Conservation (phyloP, 176 grass and related monocot genomes). For the Carex scoparia region DNA sequence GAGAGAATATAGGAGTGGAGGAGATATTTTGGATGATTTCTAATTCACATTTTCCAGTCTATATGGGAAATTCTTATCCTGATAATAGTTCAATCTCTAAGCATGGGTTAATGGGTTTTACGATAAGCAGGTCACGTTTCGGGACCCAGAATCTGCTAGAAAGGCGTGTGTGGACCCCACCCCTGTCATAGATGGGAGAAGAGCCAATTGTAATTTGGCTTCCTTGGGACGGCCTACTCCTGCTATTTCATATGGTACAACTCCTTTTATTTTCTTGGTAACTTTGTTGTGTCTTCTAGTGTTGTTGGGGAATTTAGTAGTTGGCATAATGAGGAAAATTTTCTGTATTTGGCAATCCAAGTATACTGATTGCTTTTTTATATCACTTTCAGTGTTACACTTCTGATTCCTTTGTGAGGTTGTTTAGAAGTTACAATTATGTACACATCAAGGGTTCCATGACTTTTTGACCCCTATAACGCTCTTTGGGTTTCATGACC, state of each 20-base stretch:
- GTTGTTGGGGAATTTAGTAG: neutral
- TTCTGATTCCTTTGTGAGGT: neutral
- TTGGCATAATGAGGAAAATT: neutral
- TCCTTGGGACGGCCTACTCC: constrained; percentile 73
- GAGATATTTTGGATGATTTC: neutral
- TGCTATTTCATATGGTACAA: constrained; percentile 30
- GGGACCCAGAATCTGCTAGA: constrained; percentile 74
- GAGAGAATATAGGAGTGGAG: neutral
- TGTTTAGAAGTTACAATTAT: neutral
- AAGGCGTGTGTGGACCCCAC: constrained; percentile 68
- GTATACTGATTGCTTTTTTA: neutral
- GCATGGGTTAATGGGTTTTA: neutral
- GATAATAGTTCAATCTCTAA: neutral
- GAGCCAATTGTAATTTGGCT: constrained; percentile 91
- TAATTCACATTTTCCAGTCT: neutral
- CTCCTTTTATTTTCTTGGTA: neutral
- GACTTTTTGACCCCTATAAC: neutral
- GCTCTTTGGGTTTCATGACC: neutral
- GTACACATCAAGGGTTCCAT: neutral
- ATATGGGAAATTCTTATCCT: neutral
- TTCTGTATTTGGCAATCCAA: neutral
- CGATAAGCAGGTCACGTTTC: constrained; percentile 69
- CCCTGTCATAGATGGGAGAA: constrained; percentile 78
- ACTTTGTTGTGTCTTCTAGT: neutral
- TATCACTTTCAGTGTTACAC: neutral